These are phyloP conservation scores for Botrytis elliptica DNA, from an alignment of 2,329 filamentous ascomycete genomes.

Conservation along the genomic window DNA sequence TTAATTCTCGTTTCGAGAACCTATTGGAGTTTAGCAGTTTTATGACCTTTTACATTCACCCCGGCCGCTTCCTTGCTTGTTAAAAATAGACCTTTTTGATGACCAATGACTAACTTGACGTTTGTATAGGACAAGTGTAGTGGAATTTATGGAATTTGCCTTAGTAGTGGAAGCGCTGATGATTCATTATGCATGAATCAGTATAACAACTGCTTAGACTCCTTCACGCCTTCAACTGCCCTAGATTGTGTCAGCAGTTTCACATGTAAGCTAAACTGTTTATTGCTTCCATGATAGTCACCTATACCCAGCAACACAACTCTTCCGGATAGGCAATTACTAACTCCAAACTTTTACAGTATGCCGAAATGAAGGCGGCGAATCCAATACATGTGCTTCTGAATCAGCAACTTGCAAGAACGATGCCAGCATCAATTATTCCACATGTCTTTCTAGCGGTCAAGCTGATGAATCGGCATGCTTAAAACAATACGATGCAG, in stretches of 20 bases:
- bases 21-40: not conserved
- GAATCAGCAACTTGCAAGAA: constrained; percentile 24
- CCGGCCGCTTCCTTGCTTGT: not conserved
- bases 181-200: constrained; percentile 24
- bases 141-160: constrained; percentile 23
- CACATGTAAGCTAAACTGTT: constrained; percentile 1
- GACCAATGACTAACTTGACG: not conserved
- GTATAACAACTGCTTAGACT: constrained; percentile 26
- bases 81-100: not conserved
- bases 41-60: not conserved
- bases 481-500: constrained; percentile 7
- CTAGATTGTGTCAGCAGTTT: constrained; percentile 23
- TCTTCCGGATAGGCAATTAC: not conserved
- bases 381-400: constrained; percentile 22
- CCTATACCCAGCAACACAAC: rapidly evolving
- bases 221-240: constrained; percentile 22
- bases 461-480: constrained; percentile 21
- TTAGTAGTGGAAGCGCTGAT: constrained; percentile 19
- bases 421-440: constrained; percentile 21
- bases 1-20: not conserved
- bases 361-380: constrained; percentile 20
- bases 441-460: constrained; percentile 24
- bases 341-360: not conserved
- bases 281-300: not conserved
- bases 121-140: constrained; percentile 22